Evolutionary conservation across 2,329 filamentous ascomycete genomes (phyloP).

Genomic region (Ophiostoma pallidulum): DNA sequence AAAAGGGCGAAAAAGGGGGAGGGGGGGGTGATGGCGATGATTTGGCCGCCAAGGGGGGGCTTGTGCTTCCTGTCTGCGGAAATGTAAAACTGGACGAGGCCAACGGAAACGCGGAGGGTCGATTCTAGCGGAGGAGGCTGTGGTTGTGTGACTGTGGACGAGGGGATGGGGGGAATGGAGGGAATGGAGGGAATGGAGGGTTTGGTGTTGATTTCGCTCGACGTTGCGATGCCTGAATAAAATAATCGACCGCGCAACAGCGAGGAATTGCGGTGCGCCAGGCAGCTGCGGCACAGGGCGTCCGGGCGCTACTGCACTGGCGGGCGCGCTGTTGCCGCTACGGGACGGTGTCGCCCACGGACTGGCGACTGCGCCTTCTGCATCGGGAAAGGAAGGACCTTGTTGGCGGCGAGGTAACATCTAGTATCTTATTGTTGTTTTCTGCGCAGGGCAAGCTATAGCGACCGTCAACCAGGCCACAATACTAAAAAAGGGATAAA

Average conservation of each 20-base stretch:
- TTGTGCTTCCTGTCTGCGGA: neutral
- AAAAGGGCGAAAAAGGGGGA: conserved; percentile 3
- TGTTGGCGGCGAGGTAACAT: conserved; percentile 5
- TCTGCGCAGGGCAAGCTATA: too few relatives aligned
- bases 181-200: neutral
- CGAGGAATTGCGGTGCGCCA: neutral
- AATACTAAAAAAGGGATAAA: too few relatives aligned
- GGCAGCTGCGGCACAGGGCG: conserved; percentile 2
- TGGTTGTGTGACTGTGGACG: too few relatives aligned
- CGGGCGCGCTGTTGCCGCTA: neutral
- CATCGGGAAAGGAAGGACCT: conserved; percentile 7
- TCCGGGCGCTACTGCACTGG: neutral
- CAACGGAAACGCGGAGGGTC: neutral
- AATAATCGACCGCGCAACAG: too few relatives aligned
- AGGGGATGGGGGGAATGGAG: neutral
- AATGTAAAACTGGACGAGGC: too few relatives aligned
- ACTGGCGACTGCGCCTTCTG: conserved; percentile 4
- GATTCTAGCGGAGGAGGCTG: neutral
- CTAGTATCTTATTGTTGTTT: too few relatives aligned
- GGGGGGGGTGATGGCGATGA: neutral
- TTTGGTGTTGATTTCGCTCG: neutral
- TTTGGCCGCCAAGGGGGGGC: too few relatives aligned
- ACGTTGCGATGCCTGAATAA: conserved; percentile 7
- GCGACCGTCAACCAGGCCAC: too few relatives aligned
- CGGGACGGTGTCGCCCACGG: neutral